phyloP scores from a whole-genome alignment of 108 stramenopile genomes.

The Pinguiococcus pyrenoidosus region DNA sequence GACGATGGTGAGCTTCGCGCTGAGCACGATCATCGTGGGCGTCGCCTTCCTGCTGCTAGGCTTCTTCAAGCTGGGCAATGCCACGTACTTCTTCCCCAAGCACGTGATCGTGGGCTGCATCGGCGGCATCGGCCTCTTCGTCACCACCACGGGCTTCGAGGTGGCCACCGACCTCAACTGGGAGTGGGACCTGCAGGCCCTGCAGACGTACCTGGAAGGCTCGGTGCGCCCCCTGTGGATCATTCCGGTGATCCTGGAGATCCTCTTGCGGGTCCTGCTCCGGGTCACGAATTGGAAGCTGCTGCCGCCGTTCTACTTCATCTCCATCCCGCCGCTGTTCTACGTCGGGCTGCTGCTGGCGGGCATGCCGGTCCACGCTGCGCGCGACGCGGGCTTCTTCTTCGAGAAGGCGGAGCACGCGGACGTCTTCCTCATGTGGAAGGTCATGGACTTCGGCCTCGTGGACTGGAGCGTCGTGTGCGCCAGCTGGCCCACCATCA shows the following conservation, averaged over 20 bases:
- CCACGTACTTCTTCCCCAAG: constrained; percentile 60
- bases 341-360: constrained; percentile 30
- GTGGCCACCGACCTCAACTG: constrained; percentile 39
- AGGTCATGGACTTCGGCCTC: constrained; percentile 14
- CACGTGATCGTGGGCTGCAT: constrained; percentile 68
- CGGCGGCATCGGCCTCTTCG: constrained; percentile 56
- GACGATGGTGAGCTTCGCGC: no score
- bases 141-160: constrained; percentile 52
- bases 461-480: constrained; percentile 45
- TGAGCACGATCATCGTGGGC: constrained; percentile 54
- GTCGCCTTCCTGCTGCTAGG: constrained; percentile 54
- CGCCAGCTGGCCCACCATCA: constrained; percentile 45
- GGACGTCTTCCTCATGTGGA: constrained; percentile 32
- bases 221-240: constrained; percentile 26
- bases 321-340: constrained; percentile 57
- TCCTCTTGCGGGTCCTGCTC: constrained; percentile 41
- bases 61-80: constrained; percentile 43
- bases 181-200: not conserved
- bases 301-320: constrained; percentile 36
- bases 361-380: constrained; percentile 24
- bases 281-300: constrained; percentile 2
- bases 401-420: constrained; percentile 32
- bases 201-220: not conserved
- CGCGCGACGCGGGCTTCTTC: constrained; percentile 42
- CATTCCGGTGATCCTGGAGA: constrained; percentile 46